Percentiles rank a stretch among this genome's conserved stretches.
phyloP scores from a whole-genome alignment of 2,329 filamentous ascomycete genomes.

The Tolypocladium ovalisporum region DNA sequence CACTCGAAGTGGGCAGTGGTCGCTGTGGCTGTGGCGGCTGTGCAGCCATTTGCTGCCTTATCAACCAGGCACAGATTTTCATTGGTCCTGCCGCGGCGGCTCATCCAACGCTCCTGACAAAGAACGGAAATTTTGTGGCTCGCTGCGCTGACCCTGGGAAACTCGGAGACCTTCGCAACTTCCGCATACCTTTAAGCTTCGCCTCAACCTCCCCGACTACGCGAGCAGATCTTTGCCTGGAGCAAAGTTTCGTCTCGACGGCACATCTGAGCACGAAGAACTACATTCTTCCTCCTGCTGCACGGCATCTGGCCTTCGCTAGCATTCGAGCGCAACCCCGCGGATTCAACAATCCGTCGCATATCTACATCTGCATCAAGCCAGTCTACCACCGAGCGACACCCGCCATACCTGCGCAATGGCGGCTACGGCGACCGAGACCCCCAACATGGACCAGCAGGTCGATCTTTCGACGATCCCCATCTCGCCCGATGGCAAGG shows the following conservation, averaged over 20 bases:
- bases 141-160: neutral
- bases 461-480: conserved; percentile 60
- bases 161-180: conserved; percentile 7
- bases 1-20: neutral
- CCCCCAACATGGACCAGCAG: conserved; percentile 35
- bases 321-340: conserved; percentile 7
- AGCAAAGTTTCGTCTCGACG: conserved; percentile 20
- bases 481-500: conserved; percentile 50
- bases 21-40: neutral
- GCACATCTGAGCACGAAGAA: conserved; percentile 13
- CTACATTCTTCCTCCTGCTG: conserved; percentile 10
- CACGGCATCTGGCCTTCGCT: neutral
- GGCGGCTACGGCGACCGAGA: conserved; percentile 22
- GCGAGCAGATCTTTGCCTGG: conserved; percentile 24
- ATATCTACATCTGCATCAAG: conserved; percentile 4
- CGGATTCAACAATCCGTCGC: conserved; percentile 8
- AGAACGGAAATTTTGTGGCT: conserved; percentile 1
- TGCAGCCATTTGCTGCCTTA: neutral
- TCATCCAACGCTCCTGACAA: neutral
- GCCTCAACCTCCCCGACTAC: conserved; percentile 7
- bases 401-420: conserved; percentile 14
- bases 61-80: neutral
- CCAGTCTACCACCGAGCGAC: neutral
- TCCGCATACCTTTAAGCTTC: conserved; percentile 5
- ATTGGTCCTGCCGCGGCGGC: neutral